Evolutionary conservation across 129 eudicot genomes (phyloP).

Genomic region (Smallanthus sonchifolius): DNA sequence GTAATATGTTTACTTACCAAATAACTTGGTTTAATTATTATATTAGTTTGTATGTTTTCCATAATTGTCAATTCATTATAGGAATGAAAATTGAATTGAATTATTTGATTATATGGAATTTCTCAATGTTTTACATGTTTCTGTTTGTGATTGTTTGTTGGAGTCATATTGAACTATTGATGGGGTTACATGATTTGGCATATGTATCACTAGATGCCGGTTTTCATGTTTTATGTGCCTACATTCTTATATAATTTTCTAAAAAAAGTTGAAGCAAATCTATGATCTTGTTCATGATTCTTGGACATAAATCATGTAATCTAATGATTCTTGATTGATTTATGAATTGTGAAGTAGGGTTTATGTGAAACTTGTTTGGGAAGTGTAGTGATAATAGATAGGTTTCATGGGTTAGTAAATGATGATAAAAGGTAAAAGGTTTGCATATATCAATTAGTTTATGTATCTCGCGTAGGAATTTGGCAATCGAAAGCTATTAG

Average conservation of each 20-base stretch:
- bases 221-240: not conserved
- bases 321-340: not conserved
- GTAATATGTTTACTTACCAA: not conserved
- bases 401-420: not conserved
- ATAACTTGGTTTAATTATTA: not conserved
- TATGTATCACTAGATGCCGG: not conserved
- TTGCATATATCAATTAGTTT: not conserved
- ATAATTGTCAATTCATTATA: conserved; percentile 11
- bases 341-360: not conserved
- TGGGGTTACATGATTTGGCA: not conserved
- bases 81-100: not conserved
- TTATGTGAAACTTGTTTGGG: not conserved
- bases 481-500: not conserved
- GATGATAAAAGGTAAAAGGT: too few species aligned
- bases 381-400: not conserved
- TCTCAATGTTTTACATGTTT: not conserved
- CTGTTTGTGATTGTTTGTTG: not conserved
- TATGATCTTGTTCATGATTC: conserved; percentile 7
- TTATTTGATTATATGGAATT: not conserved
- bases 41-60: not conserved
- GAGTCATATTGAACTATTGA: not conserved
- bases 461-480: not conserved
- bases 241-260: not conserved
- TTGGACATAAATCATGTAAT: not conserved
- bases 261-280: not conserved